Evolutionary conservation across 345 rosid species (phyloP), one percentile per base, ranked within the genome.

Genomic region (Reutealis trisperma): DNA sequence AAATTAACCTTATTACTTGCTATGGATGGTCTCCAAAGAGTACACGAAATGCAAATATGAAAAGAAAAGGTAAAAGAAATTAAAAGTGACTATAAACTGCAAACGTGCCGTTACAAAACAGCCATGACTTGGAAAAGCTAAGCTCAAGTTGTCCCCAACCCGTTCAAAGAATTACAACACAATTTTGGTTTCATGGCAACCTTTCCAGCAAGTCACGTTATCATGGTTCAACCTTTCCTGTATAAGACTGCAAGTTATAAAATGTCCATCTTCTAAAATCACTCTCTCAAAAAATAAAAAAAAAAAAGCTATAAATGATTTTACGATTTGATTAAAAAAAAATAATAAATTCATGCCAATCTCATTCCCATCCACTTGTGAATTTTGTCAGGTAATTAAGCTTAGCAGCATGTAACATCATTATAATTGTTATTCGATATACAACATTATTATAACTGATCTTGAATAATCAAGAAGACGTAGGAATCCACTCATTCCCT

Each of bases 141-240:
- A 24, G 55, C 6, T 45, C 55, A 22, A 66, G 27, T 25, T 42
- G 54, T 21, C 32, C 70, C 15, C 51, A 51, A 1, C 55, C 4
- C 18, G 15, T 51, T 16, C 55, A 15, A 51, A 5, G 58, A 6
- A 54, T 54, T 34, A n/a, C 21, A 45, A 2, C 18, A 2, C 10
- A 8, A 67, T 24, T 45, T 16, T 25, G 54, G 11, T 67, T 16
- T 49, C 52, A 25, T 57, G 6, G 18, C 73, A 34, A 5, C 65
- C 7, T 67, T 59, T 62, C 59, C 63, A 27, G 3, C 72, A 77
- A 63, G 77, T 34, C 67, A 73, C 37, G 61, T 54, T 18, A 54
- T 54, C 6, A 16, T 14, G 19, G 6, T 54, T 54, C 58, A 54
- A 54, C 58, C 6, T 54, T 51, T 12, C 55, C 11, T 49, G 52